Base-by-base conservation (phyloP, 2,329 filamentous ascomycete species). In the Rhinocladiella mackenziei region DNA sequence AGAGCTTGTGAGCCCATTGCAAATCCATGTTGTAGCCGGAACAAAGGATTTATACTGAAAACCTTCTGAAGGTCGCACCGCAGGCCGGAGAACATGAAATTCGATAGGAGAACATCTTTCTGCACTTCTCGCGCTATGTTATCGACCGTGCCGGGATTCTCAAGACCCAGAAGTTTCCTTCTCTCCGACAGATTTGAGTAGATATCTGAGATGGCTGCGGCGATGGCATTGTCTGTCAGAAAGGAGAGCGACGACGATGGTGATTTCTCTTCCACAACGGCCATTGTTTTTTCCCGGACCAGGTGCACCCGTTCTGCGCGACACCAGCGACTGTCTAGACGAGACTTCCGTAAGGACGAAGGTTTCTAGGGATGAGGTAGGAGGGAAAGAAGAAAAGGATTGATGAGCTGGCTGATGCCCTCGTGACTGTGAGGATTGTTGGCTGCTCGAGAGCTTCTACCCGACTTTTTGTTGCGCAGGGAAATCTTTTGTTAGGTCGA, bases 1-100 rank as follows among this genome's bases (percentile, higher is more conserved):
- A 94, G 76, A 57, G 85, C 82, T 70, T 95, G 88, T 31, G 78
- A 79, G 59, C 92, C 91, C 80, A 96, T 87, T 43, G 91, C 84
- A 67, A 98, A 92, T 59, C 92, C 87, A 73, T 98, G 92, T 56
- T 91, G 96, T 59, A 96, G 86, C 71, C 97, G 91, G 77, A 98
- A 98, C 57, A 97, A 74, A 46, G 92, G 92, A 45, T 83, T 80
- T 66, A 94, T 80, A 77, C 89, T 92, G 72, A 97, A 94, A 64
- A 88, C 83, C 77, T 96, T 97, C 65, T 89, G 96, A 65, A 97
- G 75, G 69, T 98, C 92, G 66, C 91, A 94, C 65, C 91, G 86
- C 67, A 98, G 78, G 61, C 92, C 92, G 32, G 87, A 86, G 75
- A 98, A 97, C 81, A 92, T 94, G 68, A 88, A 86, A 75, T 96